Conservation (phyloP, 306 rosid genomes). For the Castanea sativa region DNA sequence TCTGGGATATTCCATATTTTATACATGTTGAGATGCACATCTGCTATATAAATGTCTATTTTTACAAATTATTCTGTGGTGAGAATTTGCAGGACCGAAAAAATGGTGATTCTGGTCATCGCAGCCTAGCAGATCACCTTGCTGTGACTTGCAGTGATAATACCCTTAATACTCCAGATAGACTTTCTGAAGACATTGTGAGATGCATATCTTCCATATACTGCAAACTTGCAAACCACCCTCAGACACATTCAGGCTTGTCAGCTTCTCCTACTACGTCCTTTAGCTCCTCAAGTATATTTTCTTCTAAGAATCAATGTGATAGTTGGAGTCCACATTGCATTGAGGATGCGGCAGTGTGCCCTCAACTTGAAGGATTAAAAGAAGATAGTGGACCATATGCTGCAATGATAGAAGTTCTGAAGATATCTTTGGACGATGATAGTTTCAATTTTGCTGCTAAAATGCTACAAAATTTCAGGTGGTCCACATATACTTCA, state of each 20-base stretch:
- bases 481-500: neutral
- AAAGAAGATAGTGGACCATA: slow-evolving; percentile 9
- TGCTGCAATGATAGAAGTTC: slow-evolving; percentile 31
- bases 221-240: slow-evolving; percentile 32
- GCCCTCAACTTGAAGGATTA: neutral
- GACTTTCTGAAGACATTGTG: slow-evolving; percentile 38
- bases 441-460: slow-evolving; percentile 30
- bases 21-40: neutral
- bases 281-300: slow-evolving; percentile 30
- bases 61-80: neutral
- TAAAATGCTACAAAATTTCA: slow-evolving; percentile 34
- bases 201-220: slow-evolving; percentile 43
- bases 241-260: slow-evolving; percentile 14
- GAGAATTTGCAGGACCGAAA: slow-evolving; percentile 12
- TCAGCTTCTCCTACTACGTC: slow-evolving; percentile 29
- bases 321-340: slow-evolving; percentile 37
- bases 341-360: slow-evolving; percentile 8
- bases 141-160: slow-evolving; percentile 17
- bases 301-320: slow-evolving; percentile 28
- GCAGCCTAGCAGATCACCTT: slow-evolving; percentile 41
- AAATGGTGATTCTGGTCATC: slow-evolving; percentile 20
- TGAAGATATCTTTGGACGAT: slow-evolving; percentile 28
- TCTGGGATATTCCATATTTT: neutral
- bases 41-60: neutral
- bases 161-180: slow-evolving; percentile 26